These are phyloP conservation scores for Yarrowia sp. DNA, from an alignment of 805 yeast genomes.

Conservation along the genomic window DNA sequence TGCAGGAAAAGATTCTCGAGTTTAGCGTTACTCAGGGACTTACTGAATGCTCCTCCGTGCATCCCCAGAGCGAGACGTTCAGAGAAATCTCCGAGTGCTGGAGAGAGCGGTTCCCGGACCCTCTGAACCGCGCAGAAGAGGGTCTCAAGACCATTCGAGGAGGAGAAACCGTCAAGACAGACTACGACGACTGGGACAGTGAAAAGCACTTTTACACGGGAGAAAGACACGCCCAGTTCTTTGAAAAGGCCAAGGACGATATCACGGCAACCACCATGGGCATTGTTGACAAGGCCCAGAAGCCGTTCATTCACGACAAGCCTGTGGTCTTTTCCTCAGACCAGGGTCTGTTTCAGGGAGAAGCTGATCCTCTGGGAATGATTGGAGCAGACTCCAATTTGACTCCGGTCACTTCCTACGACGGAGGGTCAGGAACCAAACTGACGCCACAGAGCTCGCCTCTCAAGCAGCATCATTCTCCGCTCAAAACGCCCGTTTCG, in stretches of 20 bases:
- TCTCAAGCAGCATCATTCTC: background rate
- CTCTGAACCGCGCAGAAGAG: slow-evolving; percentile 34
- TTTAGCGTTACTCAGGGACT: slow-evolving; percentile 34
- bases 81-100: slow-evolving; percentile 34
- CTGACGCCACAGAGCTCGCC: background rate
- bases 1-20: slow-evolving; percentile 28
- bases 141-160: slow-evolving; percentile 31
- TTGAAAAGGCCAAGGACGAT: slow-evolving; percentile 45
- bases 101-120: slow-evolving; percentile 33
- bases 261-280: slow-evolving; percentile 28
- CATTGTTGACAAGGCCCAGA: slow-evolving; percentile 5
- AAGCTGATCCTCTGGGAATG: slow-evolving; percentile 31
- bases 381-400: slow-evolving; percentile 2
- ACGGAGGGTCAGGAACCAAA: background rate
- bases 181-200: slow-evolving; percentile 32
- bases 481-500: background rate
- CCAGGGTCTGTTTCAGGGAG: slow-evolving; percentile 34
- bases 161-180: slow-evolving; percentile 35
- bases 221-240: slow-evolving; percentile 35
- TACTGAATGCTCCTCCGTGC: slow-evolving; percentile 2
- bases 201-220: slow-evolving; percentile 18
- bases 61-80: slow-evolving; percentile 25
- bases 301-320: slow-evolving; percentile 21
- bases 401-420: slow-evolving; percentile 2
- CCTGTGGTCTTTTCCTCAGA: slow-evolving; percentile 31